Evolutionary conservation across 768 basidiomycete genomes (phyloP).

Genomic region (Phanerochaete carnosa): DNA sequence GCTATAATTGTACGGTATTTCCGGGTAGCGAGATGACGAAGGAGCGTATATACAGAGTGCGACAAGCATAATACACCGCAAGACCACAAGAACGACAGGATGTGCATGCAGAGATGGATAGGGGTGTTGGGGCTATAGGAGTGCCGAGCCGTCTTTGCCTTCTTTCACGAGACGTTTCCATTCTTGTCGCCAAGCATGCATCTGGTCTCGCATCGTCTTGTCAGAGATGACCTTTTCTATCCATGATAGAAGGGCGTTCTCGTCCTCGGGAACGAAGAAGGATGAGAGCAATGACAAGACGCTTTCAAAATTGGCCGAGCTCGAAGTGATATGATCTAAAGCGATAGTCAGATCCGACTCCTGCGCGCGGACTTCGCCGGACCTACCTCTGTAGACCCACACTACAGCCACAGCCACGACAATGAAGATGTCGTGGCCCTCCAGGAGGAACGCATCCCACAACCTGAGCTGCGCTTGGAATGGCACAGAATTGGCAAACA

Average conservation of each 20-base stretch:
- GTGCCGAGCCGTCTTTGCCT: constrained; percentile 58
- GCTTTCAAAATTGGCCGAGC: constrained; percentile 82
- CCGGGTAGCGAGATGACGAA: background rate
- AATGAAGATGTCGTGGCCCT: constrained; percentile 87
- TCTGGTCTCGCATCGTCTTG: constrained; percentile 65
- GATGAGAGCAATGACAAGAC: constrained; percentile 89
- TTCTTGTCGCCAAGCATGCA: constrained; percentile 73
- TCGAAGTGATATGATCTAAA: constrained; percentile 79
- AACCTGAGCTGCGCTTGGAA: constrained; percentile 92
- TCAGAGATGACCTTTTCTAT: constrained; percentile 57
- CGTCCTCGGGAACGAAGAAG: constrained; percentile 92
- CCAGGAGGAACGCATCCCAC: constrained; percentile 92
- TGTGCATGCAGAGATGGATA: background rate
- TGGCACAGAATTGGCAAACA: constrained; percentile 93
- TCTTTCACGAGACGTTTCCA: constrained; percentile 70
- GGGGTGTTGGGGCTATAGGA: constrained; percentile 41
- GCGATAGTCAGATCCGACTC: background rate
- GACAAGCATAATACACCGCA: constrained; percentile 6
- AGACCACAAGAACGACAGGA: background rate
- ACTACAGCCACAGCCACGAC: constrained; percentile 84
- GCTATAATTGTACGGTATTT: constrained; percentile 1
- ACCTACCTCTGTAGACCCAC: constrained; percentile 84
- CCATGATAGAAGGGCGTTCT: constrained; percentile 81
- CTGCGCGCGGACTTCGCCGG: background rate
- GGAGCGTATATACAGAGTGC: background rate